A percentile compares a stretch with the other conserved stretches of the same genome.
These are phyloP conservation scores for Phytopythium montanum DNA, from an alignment of 352 stramenopile species.

Conservation along the genomic window DNA sequence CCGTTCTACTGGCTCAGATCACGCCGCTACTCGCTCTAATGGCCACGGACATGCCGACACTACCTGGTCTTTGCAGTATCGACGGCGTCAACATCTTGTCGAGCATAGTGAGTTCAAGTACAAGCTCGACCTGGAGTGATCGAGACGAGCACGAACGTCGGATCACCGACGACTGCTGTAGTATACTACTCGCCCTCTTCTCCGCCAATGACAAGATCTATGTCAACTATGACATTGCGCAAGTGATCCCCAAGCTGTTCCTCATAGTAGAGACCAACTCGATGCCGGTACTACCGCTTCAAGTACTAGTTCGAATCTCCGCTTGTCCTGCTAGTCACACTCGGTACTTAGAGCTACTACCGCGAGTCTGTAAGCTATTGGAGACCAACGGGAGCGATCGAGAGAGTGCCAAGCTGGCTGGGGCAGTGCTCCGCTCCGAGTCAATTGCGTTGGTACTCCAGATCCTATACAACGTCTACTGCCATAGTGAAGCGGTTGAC, in stretches of 20 bases:
- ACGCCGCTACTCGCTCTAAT: slow-evolving; percentile 51
- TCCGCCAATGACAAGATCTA: slow-evolving; percentile 36
- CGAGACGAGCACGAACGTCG: slow-evolving; percentile 10
- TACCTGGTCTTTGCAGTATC: slow-evolving; percentile 42
- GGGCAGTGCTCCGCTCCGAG: slow-evolving; percentile 12
- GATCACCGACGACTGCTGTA: slow-evolving; percentile 40
- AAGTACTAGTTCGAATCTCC: slow-evolving; percentile 48
- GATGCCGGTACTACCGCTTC: slow-evolving; percentile 35
- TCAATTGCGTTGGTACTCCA: slow-evolving; percentile 30
- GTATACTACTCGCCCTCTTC: slow-evolving; percentile 47
- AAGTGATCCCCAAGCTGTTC: slow-evolving; percentile 49
- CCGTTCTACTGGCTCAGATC: slow-evolving; percentile 32
- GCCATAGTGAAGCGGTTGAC: slow-evolving; percentile 12
- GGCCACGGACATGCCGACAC: slow-evolving; percentile 31
- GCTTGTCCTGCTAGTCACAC: slow-evolving; percentile 24
- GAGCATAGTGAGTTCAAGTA: slow-evolving; percentile 20
- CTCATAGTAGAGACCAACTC: slow-evolving; percentile 28
- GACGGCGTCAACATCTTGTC: slow-evolving; percentile 38
- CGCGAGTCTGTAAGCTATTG: slow-evolving; percentile 21
- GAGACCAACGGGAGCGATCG: slow-evolving; percentile 13
- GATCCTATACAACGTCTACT: slow-evolving; percentile 66
- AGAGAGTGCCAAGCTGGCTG: not conserved
- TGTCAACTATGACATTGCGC: slow-evolving; percentile 40
- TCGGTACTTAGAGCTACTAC: slow-evolving; percentile 35
- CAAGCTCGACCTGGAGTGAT: slow-evolving; percentile 4